Conservation (phyloP, 2,329 filamentous ascomycete genomes). For the Pseudogymnoascus sp. region DNA sequence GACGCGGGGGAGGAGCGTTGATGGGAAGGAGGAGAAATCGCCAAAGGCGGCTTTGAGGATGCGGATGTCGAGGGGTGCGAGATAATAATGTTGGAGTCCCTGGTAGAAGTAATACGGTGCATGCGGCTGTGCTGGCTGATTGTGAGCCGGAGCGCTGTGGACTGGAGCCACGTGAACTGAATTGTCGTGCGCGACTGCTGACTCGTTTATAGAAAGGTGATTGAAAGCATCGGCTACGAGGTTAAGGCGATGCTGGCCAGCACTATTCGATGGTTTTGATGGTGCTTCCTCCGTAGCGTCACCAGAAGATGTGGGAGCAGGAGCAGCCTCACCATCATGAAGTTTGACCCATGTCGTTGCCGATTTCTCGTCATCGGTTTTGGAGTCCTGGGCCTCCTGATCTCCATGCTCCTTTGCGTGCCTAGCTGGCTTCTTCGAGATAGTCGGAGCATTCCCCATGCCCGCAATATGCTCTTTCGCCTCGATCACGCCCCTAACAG, state of each 20-base stretch:
- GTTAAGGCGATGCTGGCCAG: not conserved
- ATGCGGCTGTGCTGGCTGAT: conserved; percentile 18
- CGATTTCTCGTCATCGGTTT: not conserved
- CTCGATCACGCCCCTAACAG: conserved; percentile 63
- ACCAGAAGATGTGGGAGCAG: not conserved
- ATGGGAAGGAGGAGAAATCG: conserved; percentile 57
- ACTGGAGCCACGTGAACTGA: not conserved
- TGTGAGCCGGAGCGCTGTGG: not conserved
- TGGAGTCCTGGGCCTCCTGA: not conserved
- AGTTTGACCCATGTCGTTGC: not conserved
- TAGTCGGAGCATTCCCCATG: conserved; percentile 55
- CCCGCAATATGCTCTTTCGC: conserved; percentile 67
- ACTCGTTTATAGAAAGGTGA: not conserved
- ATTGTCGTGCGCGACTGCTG: not conserved
- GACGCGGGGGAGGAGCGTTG: conserved; percentile 60
- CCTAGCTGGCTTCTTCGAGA: conserved; percentile 39
- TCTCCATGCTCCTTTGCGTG: conserved; percentile 32
- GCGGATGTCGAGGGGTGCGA: conserved; percentile 64
- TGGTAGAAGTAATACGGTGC: conserved; percentile 63
- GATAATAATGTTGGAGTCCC: conserved; percentile 61
- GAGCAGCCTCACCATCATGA: not conserved
- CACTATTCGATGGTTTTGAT: not conserved
- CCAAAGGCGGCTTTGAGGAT: conserved; percentile 65
- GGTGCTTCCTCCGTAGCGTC: not conserved
- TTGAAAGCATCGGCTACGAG: not conserved